Evolutionary conservation across 2,329 filamentous ascomycete genomes (phyloP), one percentile per base, ranked within the genome.

Genomic region (Lachnum nothofagi): DNA sequence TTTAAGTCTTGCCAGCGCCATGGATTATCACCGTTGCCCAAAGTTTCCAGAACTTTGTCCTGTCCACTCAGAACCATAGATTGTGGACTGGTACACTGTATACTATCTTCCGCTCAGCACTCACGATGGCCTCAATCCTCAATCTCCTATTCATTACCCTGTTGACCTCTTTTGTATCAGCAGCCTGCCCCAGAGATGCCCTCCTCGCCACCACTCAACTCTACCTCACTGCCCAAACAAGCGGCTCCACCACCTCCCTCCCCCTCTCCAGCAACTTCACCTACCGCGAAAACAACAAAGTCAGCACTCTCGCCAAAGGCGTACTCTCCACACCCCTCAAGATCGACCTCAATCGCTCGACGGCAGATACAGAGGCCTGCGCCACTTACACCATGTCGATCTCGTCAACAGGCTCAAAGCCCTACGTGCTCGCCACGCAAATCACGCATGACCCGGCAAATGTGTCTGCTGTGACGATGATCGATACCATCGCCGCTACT

Each of bases 201-300:
- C 25, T 27, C 25, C 25, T 47, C 27, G 45, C 39, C 4, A 38
- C 27, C 1, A 38, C 45, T 1, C 25, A 47, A 10, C 8, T 16
- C 29, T 35, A 42, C 38, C 37, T 47, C 10, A 29, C 45, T 3
- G 37, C 37, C n/a, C 45, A 47, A 27, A 47, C 39, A 5, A 16
- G 24, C 7, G 37, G 45, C 25, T 27, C 25, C 25, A 27, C 25
- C 17, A 27, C 34, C 25, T 46, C 23, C 25, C n/a, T 12, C 2
- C 22, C 29, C 10, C 44, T 46, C 14, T 29, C 44, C 24, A 20
- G 14, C 22, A 35, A 46, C 19, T 46, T 27, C 25, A 27, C 25
- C 25, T 51, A 47, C n/a, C 39, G 35, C 22, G 49, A 51, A 33
- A 48, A 44, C 27, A 37, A 40, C 34, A 46, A 43, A 42, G 43